phyloP scores from a whole-genome alignment of 768 basidiomycete species.

The Boletus vinaceobasis region DNA sequence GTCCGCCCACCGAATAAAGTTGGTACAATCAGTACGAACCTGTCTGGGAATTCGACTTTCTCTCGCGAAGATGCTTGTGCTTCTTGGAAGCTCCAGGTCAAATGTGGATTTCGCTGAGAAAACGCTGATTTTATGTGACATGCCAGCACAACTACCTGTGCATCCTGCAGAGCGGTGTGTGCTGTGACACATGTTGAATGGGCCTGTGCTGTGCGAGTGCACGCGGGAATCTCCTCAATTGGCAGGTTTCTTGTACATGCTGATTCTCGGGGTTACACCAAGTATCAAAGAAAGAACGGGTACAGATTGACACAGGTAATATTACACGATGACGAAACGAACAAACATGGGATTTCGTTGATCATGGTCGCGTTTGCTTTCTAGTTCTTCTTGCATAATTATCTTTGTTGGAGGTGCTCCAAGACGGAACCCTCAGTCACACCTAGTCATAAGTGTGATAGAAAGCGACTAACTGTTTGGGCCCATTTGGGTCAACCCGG shows the following conservation, averaged over 20 bases:
- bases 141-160: background rate
- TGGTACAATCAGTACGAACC: background rate
- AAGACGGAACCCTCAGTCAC: background rate
- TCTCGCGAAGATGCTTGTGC: background rate
- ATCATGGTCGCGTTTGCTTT: background rate
- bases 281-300: background rate
- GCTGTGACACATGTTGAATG: background rate
- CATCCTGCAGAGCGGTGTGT: background rate
- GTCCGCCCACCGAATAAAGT: background rate
- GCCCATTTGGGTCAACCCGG: background rate
- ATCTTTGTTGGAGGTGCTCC: background rate
- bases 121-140: background rate
- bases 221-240: too few species aligned
- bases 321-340: background rate
- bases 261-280: background rate
- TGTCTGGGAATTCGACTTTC: background rate
- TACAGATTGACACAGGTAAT: background rate
- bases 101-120: background rate
- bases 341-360: background rate
- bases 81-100: background rate
- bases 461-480: constrained; percentile 4
- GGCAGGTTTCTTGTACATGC: too few species aligned
- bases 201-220: too few species aligned
- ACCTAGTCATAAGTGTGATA: background rate
- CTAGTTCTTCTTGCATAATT: background rate